A percentile compares a stretch with the other conserved stretches of the same genome.
Conservation (phyloP, 2,329 filamentous ascomycete genomes). For the Trichoderma afroharzianum region DNA sequence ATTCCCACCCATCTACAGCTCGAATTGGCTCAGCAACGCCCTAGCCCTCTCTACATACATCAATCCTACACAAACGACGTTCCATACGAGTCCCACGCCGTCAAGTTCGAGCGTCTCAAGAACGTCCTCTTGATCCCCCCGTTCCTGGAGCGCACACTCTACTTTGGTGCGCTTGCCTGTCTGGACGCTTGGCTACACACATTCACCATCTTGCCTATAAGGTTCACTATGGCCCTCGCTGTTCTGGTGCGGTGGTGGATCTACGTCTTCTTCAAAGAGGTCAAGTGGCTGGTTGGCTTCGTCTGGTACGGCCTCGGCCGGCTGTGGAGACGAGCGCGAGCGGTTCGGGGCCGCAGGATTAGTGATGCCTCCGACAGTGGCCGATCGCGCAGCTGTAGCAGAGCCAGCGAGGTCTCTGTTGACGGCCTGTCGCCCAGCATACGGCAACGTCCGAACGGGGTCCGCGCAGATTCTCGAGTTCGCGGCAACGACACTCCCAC, state of each 20-base stretch:
- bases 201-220: slow-evolving; percentile 88
- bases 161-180: slow-evolving; percentile 86
- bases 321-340: slow-evolving; percentile 64
- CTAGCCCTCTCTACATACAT: slow-evolving; percentile 64
- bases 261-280: slow-evolving; percentile 68
- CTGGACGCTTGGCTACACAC: slow-evolving; percentile 95
- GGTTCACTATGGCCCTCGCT: slow-evolving; percentile 76
- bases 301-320: slow-evolving; percentile 77
- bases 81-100: slow-evolving; percentile 86
- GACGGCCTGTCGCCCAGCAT: slow-evolving; percentile 19
- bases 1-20: slow-evolving; percentile 63
- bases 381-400: slow-evolving; percentile 39
- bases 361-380: slow-evolving; percentile 37
- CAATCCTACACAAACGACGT: slow-evolving; percentile 53
- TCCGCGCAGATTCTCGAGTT: slow-evolving; percentile 3
- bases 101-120: slow-evolving; percentile 86
- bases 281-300: slow-evolving; percentile 67
- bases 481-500: neutral
- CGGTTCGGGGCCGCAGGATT: slow-evolving; percentile 33
- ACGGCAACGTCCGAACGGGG: slow-evolving; percentile 1
- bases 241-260: slow-evolving; percentile 78
- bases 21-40: slow-evolving; percentile 58
- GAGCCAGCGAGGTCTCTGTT: slow-evolving; percentile 26
- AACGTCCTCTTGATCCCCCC: slow-evolving; percentile 83
- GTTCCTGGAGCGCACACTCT: slow-evolving; percentile 77